phyloP scores from a whole-genome alignment of 2,329 filamentous ascomycete species.

The Dactylellina haptotyla region DNA sequence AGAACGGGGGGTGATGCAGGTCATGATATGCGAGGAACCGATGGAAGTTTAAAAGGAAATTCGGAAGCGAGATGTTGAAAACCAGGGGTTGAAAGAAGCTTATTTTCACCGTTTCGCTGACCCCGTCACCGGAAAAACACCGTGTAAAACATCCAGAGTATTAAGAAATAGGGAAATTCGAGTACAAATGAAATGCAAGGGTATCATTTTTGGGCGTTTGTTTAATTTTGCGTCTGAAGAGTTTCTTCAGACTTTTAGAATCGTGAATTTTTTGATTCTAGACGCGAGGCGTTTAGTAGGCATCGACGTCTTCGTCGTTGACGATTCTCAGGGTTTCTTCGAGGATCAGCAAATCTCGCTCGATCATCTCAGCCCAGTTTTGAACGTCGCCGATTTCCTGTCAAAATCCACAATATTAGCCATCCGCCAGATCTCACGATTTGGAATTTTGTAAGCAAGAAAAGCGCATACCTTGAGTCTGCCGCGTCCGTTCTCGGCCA shows the following conservation, averaged over 20 bases:
- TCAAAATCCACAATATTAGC: too few relatives aligned
- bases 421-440: background rate
- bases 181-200: conserved; percentile 8
- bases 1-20: conserved; percentile 6
- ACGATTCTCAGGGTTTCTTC: conserved; percentile 73
- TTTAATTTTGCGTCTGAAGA: background rate
- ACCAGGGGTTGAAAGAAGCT: conserved; percentile 36
- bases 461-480: conserved; percentile 71
- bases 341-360: conserved; percentile 72
- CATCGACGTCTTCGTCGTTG: conserved; percentile 59
- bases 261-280: background rate
- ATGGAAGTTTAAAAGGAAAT: background rate
- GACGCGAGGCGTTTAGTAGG: conserved; percentile 24
- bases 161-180: conserved; percentile 13
- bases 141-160: background rate
- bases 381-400: conserved; percentile 79
- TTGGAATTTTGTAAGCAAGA: background rate
- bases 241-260: background rate
- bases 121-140: background rate
- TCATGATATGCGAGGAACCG: conserved; percentile 17
- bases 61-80: conserved; percentile 30
- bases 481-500: conserved; percentile 72
- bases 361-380: conserved; percentile 87
- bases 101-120: conserved; percentile 27
- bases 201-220: conserved; percentile 23